Base-by-base conservation (phyloP, 2,329 filamentous ascomycete species). In the Phoma sp. region DNA sequence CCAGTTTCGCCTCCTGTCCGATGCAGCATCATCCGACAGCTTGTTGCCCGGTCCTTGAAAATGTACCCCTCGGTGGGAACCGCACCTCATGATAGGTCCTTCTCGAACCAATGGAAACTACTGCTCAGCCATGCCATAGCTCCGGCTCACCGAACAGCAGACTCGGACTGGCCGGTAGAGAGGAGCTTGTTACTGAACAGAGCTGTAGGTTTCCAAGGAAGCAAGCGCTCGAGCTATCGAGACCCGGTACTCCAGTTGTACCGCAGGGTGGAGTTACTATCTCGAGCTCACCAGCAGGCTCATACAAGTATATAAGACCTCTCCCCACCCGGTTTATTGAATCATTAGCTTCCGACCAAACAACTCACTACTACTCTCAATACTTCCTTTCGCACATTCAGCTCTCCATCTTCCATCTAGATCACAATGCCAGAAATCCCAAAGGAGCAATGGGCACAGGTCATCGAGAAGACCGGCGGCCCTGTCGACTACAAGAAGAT, bases 401-500 rank as follows among this genome's bases (percentile, higher is more conserved):
- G 31, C 37, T 25, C 35, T 46, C 31, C 12, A 40, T 29, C 36
- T 36, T 37, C 36, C n/a, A 13, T 39, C 55, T 40, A 41, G 3
- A 36, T 32, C 70, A 72, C 25, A 46, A 83, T 83, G 80, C 70
- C 80, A 56, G 67, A 85, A 51, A 85, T 97, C 71, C 94, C 94
- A 55, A 85, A 83, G 45, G 88, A 88, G 77, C 94, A 98, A 82
- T 96, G 89, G 91, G 94, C 94, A 46, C 90, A 95, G 78, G 91
- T 98, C 67, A 83, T 95, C 68, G 90, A 96, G 78, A 85, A 92
- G 82, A 88, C 84, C 53, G 92, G 90, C 65, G 88, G 87, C 51
- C 78, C 85, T 64, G 80, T 86, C 68, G 77, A 85, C 57, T 91
- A 89, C 84, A 92, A 91, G 81, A 84, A 88, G 79, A 94, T 97